These are phyloP conservation scores for Hippophae gyantsensis DNA, from an alignment of 306 rosid genomes.

Conservation along the genomic window DNA sequence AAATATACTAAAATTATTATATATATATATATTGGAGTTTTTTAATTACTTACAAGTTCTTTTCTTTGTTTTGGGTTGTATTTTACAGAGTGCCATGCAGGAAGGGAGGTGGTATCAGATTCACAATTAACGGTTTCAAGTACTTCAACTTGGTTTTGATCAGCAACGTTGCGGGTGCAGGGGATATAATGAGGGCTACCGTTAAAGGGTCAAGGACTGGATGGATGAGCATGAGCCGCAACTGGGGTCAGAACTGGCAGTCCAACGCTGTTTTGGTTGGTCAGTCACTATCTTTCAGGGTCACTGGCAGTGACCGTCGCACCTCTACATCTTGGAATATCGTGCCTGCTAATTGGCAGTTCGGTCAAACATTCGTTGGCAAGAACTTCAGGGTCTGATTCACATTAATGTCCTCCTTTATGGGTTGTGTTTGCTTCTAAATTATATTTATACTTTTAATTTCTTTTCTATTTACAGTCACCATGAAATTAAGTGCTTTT, in stretches of 20 bases:
- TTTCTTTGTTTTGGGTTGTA: not conserved
- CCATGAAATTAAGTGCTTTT: too few species aligned
- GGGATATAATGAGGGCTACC: constrained; percentile 49
- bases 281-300: constrained; percentile 76
- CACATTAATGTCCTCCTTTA: not conserved
- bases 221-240: constrained; percentile 74
- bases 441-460: too few species aligned
- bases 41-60: not conserved
- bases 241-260: constrained; percentile 97
- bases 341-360: constrained; percentile 63
- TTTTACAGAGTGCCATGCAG: constrained; percentile 54
- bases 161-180: constrained; percentile 83
- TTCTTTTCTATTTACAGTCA: too few species aligned
- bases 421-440: too few species aligned
- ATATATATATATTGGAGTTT: not conserved
- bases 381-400: constrained; percentile 50
- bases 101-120: constrained; percentile 65
- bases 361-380: constrained; percentile 73
- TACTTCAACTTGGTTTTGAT: constrained; percentile 75
- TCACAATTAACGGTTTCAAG: constrained; percentile 64
- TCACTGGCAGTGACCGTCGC: constrained; percentile 64
- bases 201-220: constrained; percentile 53
- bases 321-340: constrained; percentile 60
- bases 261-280: constrained; percentile 35
- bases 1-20: too few species aligned